Conservation (phyloP, 2,329 filamentous ascomycete species). For the Grosmannia clavigera region DNA sequence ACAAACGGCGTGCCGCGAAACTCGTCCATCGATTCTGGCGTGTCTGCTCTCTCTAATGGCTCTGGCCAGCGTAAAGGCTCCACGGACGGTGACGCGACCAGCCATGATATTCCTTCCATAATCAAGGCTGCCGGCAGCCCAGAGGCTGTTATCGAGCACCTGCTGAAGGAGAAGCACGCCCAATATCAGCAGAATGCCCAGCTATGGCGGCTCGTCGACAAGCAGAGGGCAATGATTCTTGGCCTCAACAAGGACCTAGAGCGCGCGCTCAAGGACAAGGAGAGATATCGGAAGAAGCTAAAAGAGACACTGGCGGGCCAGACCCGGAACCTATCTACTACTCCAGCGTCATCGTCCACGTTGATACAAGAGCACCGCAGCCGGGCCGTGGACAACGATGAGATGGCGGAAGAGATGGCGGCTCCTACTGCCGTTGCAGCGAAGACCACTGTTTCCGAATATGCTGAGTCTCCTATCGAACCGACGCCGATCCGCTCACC, state of each 20-base stretch:
- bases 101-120: conserved; percentile 65
- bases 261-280: conserved; percentile 82
- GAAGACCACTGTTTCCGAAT: no score
- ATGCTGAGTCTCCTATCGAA: conserved; percentile 2
- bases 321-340: background rate
- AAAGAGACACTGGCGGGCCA: conserved; percentile 52
- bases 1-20: conserved; percentile 47
- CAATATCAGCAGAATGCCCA: conserved; percentile 83
- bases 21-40: conserved; percentile 86
- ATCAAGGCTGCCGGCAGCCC: conserved; percentile 78
- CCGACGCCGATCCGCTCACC: conserved; percentile 25
- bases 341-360: background rate
- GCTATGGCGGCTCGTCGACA: conserved; percentile 90
- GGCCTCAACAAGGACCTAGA: conserved; percentile 93
- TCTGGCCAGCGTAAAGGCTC: conserved; percentile 45
- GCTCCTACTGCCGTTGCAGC: background rate
- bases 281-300: conserved; percentile 79
- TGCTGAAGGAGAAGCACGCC: conserved; percentile 84
- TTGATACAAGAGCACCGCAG: background rate
- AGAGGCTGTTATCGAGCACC: conserved; percentile 76
- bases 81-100: conserved; percentile 38
- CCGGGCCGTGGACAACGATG: background rate
- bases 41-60: conserved; percentile 60
- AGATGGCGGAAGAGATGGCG: background rate
- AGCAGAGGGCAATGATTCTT: conserved; percentile 86